Conservation (phyloP, 2,329 filamentous ascomycete species). For the Aspergillus tanneri region DNA sequence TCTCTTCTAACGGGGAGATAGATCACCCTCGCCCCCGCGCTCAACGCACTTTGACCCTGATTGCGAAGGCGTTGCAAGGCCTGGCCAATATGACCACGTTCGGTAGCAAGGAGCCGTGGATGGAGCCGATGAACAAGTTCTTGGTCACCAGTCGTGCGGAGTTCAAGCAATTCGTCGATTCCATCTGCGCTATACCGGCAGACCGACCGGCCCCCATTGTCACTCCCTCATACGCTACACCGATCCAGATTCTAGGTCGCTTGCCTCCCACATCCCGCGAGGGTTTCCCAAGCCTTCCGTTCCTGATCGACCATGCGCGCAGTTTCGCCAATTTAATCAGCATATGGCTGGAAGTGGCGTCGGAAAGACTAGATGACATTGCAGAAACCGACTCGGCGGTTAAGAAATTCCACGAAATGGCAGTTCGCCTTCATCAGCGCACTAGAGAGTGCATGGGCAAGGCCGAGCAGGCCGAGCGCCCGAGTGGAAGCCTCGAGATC, state of each 20-base stretch:
- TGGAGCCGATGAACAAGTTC: constrained; percentile 97
- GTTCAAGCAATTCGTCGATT: constrained; percentile 84
- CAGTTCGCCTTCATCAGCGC: constrained; percentile 43
- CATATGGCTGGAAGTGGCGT: constrained; percentile 45
- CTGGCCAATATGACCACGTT: constrained; percentile 88
- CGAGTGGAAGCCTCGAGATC: constrained; percentile 46
- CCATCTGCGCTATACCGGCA: constrained; percentile 77
- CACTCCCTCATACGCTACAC: constrained; percentile 86
- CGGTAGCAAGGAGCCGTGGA: constrained; percentile 95
- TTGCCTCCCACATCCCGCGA: constrained; percentile 78
- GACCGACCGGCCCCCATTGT: constrained; percentile 64
- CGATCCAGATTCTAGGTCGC: constrained; percentile 82
- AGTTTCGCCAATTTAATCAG: constrained; percentile 82
- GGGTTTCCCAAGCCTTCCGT: constrained; percentile 89
- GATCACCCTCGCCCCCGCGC: constrained; percentile 82
- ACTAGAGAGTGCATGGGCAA: constrained; percentile 48
- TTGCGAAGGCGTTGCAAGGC: constrained; percentile 88
- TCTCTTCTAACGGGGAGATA: constrained; percentile 33
- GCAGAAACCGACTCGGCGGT: constrained; percentile 41
- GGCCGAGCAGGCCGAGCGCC: constrained; percentile 51
- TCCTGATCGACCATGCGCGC: constrained; percentile 83
- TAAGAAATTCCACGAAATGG: constrained; percentile 45
- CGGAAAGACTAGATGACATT: constrained; percentile 40
- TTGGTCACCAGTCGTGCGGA: constrained; percentile 70
- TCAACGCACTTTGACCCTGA: constrained; percentile 83